Base-by-base conservation (phyloP, 305 asterid species). In the Withania somnifera region DNA sequence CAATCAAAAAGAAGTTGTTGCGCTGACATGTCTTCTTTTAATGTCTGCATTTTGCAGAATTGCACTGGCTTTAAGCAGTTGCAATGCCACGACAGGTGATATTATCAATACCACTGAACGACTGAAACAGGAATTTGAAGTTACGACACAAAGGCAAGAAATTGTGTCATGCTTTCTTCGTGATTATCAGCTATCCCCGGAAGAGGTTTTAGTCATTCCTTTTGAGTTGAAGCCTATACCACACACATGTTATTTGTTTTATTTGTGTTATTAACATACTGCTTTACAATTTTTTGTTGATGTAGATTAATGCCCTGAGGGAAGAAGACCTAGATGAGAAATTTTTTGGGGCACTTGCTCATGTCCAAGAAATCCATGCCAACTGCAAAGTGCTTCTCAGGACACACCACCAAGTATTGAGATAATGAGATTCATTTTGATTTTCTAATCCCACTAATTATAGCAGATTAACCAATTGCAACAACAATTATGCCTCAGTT, bases 401-500 rank as follows among this genome's bases (percentile, higher is more conserved):
- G 89, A 96, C 98, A 20, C 99, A 96, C 89, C 99, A 96, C 89
- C 99, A 96, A 96, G 98, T 96, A n/a, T n/a, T n/a, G n/a, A n/a
- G n/a, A 26, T 50, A 47, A 8, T 15, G 61, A 9, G 9, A 28
- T 75, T 26, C 61, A 50, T 50, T 75, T 75, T 75, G 10, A 9
- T 50, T 26, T 50, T 50, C 45, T 50, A 26, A 50, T 75, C 1
- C 26, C 45, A 15, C 61, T 50, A 14, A 24, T 73, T 73, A 47
- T 24, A 45, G 9, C 61, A 75, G 61, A 75, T 50, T 75, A 17
- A 50, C 45, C 61, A 15, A 75, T 75, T 75, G 45, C 80, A 47
- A 73, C 58, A 40, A 45, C 56, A 42, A 13, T 19, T 15, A n/a
- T 17, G 7, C 5, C 4, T 30, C 73, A 7, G 47, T 32, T 17